Evolutionary conservation across 345 rosid species (phyloP).

Genomic region (Gossypium raimondii): DNA sequence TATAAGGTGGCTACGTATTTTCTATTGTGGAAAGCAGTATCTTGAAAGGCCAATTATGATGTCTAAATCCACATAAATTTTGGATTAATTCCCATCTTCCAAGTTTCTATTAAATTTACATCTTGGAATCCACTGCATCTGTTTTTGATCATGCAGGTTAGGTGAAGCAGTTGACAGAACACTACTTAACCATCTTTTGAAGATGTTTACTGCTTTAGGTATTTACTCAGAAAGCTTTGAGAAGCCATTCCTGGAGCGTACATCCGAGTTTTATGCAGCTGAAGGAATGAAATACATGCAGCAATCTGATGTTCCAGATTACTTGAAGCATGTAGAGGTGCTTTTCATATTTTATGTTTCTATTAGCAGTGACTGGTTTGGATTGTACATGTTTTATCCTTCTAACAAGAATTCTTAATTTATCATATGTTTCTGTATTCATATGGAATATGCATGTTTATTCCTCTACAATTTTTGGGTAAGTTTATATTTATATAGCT

Average conservation of each 20-base stretch:
- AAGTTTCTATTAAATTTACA: neutral
- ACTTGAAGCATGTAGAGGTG: conserved; percentile 98
- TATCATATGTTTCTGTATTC: neutral
- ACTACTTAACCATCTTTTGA: conserved; percentile 82
- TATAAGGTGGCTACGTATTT: neutral
- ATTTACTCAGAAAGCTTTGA: conserved; percentile 94
- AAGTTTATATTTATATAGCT: conserved; percentile 15
- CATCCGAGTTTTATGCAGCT: conserved; percentile 93
- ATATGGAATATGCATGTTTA: neutral
- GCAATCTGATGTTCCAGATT: conserved; percentile 97
- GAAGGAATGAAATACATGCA: conserved; percentile 98
- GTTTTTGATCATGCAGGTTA: conserved; percentile 48
- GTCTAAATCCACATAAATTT: neutral
- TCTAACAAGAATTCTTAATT: neutral
- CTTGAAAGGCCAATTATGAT: neutral
- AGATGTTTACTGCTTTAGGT: conserved; percentile 97
- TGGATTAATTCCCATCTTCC: conserved; percentile 4
- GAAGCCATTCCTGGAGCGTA: conserved; percentile 83
- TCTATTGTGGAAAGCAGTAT: neutral
- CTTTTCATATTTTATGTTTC: conserved; percentile 10
- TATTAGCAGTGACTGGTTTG: neutral
- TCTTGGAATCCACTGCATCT: conserved; percentile 1
- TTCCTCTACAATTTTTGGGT: conserved; percentile 3
- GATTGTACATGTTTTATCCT: neutral
- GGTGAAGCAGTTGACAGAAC: conserved; percentile 94